Base-by-base conservation (phyloP, 2,329 filamentous ascomycete genomes). In the Aspergillus fumigatiaffinis region DNA sequence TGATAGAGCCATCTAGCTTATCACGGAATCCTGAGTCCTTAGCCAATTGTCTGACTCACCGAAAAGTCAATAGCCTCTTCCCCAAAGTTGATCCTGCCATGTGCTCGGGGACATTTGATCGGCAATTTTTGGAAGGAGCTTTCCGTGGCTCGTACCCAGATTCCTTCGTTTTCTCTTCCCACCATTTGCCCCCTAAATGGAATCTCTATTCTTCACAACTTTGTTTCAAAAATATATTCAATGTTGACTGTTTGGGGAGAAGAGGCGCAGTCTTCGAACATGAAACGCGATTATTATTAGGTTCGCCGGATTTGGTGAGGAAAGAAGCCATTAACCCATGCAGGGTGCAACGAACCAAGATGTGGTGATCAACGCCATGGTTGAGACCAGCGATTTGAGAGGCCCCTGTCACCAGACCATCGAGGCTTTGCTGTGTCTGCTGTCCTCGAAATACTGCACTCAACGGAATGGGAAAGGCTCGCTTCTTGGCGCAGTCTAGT, bases 281-380 rank as follows among this genome's bases (percentile, higher is more conserved):
- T 47, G 21, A 47, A 51, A 51, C 28, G 32, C 21, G 35, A 47
- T 26, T 61, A 57, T 55, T 61, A 54, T 61, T 61, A 60, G 59
- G 46, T 44, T 21, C 21, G 28, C 50, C 50, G 28, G 50, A 51
- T 51, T 41, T 17, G 50, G 29, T 8, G 44, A 14, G 44, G 44
- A 47, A 21, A 47, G 23, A 46, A 21, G 20, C 21, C 21, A 12
- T 5, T 23, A 47, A 23, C 9, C 42, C 6, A 21, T 38, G 7
- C 32, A 20, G 25, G 23, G 41, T 50, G 51, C 56, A 49, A 57
- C 57, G 28, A 29, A 52, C 44, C 52, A 54, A 54, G 48, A 38
- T 17, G 17, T 9, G 26, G 26, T 48, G 17, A 54, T 38, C n/a
- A 53, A 20, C 28, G 28, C 42, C 50, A 42, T 38, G n/a, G 41